Conservation (phyloP, 176 grass and related monocot genomes). For the Elaeis guineensis region DNA sequence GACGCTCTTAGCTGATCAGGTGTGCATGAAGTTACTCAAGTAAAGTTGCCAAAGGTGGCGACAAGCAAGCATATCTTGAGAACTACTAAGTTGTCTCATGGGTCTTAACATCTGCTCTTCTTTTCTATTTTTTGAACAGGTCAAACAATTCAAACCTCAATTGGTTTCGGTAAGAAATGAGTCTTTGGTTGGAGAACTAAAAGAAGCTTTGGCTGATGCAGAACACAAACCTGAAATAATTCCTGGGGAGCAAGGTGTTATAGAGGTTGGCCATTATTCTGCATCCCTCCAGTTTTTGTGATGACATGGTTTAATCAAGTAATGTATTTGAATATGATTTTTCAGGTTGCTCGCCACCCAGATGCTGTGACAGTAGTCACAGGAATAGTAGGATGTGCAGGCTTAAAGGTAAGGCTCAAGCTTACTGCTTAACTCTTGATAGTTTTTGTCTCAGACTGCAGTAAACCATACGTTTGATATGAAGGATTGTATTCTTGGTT, state of each 20-base stretch:
- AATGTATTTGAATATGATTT: conserved; percentile 8
- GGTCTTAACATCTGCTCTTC: too few relatives aligned
- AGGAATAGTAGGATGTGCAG: conserved; percentile 97
- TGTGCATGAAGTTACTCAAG: conserved; percentile 14
- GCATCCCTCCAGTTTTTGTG: not conserved
- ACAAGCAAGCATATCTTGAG: too few relatives aligned
- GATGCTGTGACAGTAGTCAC: conserved; percentile 90
- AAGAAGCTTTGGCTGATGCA: conserved; percentile 88
- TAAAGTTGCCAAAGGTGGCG: too few relatives aligned
- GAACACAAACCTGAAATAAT: conserved; percentile 94
- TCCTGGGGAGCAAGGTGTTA: conserved; percentile 85
- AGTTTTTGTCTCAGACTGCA: too few relatives aligned
- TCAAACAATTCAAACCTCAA: conserved; percentile 88
- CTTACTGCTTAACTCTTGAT: too few relatives aligned
- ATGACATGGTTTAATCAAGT: too few relatives aligned
- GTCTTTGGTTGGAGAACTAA: conserved; percentile 66
- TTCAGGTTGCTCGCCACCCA: conserved; percentile 79
- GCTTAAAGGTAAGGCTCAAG: conserved; percentile 58
- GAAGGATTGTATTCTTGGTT: too few relatives aligned
- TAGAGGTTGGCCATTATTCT: conserved; percentile 52
- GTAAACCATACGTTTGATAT: too few relatives aligned
- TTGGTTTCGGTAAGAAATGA: conserved; percentile 79
- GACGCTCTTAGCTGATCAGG: conserved; percentile 95
- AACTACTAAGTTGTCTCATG: too few relatives aligned
- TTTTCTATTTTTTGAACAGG: conserved; percentile 29